A percentile compares a stretch with the other conserved stretches of the same genome.
Conservation (phyloP, 176 grass and related monocot species). For the Dendrocalamus sinicus region DNA sequence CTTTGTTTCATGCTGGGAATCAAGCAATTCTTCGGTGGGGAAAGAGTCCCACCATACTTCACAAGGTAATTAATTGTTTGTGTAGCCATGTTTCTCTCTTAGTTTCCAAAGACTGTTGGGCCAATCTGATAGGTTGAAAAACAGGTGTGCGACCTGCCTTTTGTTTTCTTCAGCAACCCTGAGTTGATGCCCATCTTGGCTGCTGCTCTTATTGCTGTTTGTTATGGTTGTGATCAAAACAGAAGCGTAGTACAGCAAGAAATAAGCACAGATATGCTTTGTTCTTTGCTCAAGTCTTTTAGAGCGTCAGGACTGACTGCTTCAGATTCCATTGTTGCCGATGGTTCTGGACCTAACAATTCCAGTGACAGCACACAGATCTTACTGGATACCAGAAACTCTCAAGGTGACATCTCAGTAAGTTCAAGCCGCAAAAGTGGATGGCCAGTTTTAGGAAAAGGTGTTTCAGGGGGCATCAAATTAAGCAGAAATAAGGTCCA, state of each 20-base stretch:
- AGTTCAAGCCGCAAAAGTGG: slow-evolving; percentile 67
- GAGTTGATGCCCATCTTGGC: slow-evolving; percentile 89
- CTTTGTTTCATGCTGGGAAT: slow-evolving; percentile 97
- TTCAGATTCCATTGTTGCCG: slow-evolving; percentile 46
- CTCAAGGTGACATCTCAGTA: slow-evolving; percentile 54
- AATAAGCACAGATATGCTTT: slow-evolving; percentile 93
- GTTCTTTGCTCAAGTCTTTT: slow-evolving; percentile 76
- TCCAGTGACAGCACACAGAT: slow-evolving; percentile 54
- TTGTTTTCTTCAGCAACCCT: slow-evolving; percentile 89
- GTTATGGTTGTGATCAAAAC: slow-evolving; percentile 94
- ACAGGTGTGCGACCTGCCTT: slow-evolving; percentile 98
- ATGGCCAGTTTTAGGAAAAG: slow-evolving; percentile 59
- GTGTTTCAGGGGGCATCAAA: slow-evolving; percentile 53
- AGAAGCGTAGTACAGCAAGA: slow-evolving; percentile 85
- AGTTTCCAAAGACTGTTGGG: not conserved
- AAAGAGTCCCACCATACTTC: slow-evolving; percentile 98
- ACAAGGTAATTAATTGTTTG: slow-evolving; percentile 68
- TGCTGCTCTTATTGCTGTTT: slow-evolving; percentile 76
- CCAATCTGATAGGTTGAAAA: slow-evolving; percentile 55
- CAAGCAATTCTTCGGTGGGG: slow-evolving; percentile 99
- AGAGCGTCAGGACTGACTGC: slow-evolving; percentile 46
- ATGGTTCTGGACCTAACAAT: slow-evolving; percentile 52
- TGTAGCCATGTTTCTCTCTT: slow-evolving; percentile 21
- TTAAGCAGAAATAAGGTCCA: slow-evolving; percentile 66
- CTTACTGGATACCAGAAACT: slow-evolving; percentile 55